These are phyloP conservation scores for Prunus padus DNA, from an alignment of 306 rosid species.

Conservation along the genomic window DNA sequence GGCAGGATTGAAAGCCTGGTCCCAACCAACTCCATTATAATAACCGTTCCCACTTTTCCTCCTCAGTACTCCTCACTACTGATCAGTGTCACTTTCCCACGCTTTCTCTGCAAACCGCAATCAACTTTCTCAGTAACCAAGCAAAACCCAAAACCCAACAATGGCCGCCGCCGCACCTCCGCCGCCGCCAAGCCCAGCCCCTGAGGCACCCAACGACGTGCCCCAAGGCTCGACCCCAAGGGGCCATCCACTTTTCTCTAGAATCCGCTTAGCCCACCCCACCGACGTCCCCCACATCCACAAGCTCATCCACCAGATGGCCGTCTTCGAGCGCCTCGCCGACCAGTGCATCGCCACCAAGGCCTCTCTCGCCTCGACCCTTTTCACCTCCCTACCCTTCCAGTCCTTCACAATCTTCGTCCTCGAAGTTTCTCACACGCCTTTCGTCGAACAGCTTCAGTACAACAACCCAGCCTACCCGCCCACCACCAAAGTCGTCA, in stretches of 20 bases:
- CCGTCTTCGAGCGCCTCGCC: constrained; percentile 76
- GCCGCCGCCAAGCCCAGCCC: constrained; percentile 57
- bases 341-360: constrained; percentile 68
- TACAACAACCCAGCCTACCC: constrained; percentile 30
- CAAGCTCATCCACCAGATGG: constrained; percentile 81
- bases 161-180: constrained; percentile 91
- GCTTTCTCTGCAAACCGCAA: not conserved
- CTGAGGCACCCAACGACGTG: constrained; percentile 28
- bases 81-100: not conserved
- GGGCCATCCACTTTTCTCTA: constrained; percentile 60
- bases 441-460: constrained; percentile 24
- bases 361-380: constrained; percentile 56
- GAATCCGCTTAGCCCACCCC: constrained; percentile 64
- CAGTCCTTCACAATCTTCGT: constrained; percentile 74
- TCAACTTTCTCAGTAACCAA: not conserved
- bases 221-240: constrained; percentile 35
- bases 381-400: constrained; percentile 66
- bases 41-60: not conserved
- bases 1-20: not conserved
- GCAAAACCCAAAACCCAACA: not conserved
- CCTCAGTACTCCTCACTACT: not conserved
- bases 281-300: constrained; percentile 76
- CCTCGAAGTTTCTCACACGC: constrained; percentile 64
- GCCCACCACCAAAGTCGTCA: constrained; percentile 27
- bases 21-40: not conserved